Conservation (phyloP, 106 monocot species). For the Phalaenopsis equestris region DNA sequence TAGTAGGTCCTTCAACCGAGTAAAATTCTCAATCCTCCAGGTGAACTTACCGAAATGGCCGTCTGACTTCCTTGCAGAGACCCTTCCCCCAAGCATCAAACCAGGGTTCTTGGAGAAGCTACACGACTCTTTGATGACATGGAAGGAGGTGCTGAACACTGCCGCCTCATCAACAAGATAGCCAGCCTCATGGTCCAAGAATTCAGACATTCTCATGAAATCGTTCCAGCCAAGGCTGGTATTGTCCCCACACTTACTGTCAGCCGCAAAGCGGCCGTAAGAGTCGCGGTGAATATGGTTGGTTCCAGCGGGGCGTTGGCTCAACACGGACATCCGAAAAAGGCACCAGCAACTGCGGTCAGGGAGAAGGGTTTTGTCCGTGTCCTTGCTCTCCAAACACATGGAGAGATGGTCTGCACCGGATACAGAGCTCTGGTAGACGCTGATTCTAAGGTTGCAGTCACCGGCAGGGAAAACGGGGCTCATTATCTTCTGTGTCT, state of each 20-base stretch:
- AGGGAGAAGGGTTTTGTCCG: conserved; percentile 35
- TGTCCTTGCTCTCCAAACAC: conserved; percentile 96
- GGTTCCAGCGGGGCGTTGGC: conserved; percentile 46
- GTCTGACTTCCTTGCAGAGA: conserved; percentile 58
- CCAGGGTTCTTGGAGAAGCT: conserved; percentile 47
- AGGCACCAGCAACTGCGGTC: conserved; percentile 94
- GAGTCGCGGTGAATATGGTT: conserved; percentile 76
- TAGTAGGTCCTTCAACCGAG: conserved; percentile 78
- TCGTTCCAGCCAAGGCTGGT: conserved; percentile 96
- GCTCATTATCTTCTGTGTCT: conserved; percentile 93
- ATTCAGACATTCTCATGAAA: conserved; percentile 77
- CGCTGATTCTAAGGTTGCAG: conserved; percentile 77
- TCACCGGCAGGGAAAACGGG: conserved; percentile 81
- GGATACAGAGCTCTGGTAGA: conserved; percentile 68
- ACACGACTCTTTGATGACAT: conserved; percentile 84
- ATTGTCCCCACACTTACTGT: conserved; percentile 71
- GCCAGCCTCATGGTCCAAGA: conserved; percentile 42
- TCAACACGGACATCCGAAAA: conserved; percentile 79
- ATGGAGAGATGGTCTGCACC: conserved; percentile 72
- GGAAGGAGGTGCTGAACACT: conserved; percentile 74
- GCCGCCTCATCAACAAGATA: conserved; percentile 63
- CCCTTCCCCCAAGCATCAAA: conserved; percentile 28
- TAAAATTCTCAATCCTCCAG: conserved; percentile 96
- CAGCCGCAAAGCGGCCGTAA: conserved; percentile 81
- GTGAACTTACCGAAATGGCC: conserved; percentile 88